phyloP scores from a whole-genome alignment of 768 basidiomycete genomes.

The Phanerochaete carnosa region DNA sequence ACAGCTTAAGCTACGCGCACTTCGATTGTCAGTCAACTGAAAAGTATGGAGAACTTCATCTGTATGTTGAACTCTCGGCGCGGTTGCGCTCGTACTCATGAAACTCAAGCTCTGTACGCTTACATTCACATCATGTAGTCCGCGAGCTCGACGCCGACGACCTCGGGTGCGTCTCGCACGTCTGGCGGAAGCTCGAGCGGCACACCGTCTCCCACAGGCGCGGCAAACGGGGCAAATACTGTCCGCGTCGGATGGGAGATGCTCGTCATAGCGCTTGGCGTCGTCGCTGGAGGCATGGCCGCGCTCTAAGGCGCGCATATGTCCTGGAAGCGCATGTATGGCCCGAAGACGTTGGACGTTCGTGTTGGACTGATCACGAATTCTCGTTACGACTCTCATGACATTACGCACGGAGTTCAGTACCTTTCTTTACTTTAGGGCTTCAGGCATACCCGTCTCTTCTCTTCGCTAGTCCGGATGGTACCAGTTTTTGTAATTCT shows the following conservation, averaged over 20 bases:
- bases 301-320: neutral
- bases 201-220: conserved; percentile 1
- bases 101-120: conserved; percentile 49
- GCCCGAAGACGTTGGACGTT: too few species aligned
- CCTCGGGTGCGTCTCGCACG: neutral
- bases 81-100: neutral
- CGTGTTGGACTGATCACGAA: too few species aligned
- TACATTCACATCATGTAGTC: conserved; percentile 40
- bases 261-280: neutral
- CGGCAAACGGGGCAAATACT: neutral
- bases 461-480: too few species aligned
- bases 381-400: too few species aligned
- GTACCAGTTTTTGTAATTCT: too few species aligned
- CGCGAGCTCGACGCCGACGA: neutral
- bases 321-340: too few species aligned
- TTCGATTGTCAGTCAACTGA: conserved; percentile 84
- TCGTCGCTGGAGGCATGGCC: neutral
- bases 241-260: conserved; percentile 2
- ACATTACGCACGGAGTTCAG: too few species aligned
- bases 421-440: too few species aligned
- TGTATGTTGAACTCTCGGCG: conserved; percentile 60
- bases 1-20: conserved; percentile 91
- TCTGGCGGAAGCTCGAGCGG: neutral
- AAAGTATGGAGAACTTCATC: conserved; percentile 84
- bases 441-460: too few species aligned